Conservation (phyloP, 2,329 filamentous ascomycete genomes). For the Huntiella bhutanensis region DNA sequence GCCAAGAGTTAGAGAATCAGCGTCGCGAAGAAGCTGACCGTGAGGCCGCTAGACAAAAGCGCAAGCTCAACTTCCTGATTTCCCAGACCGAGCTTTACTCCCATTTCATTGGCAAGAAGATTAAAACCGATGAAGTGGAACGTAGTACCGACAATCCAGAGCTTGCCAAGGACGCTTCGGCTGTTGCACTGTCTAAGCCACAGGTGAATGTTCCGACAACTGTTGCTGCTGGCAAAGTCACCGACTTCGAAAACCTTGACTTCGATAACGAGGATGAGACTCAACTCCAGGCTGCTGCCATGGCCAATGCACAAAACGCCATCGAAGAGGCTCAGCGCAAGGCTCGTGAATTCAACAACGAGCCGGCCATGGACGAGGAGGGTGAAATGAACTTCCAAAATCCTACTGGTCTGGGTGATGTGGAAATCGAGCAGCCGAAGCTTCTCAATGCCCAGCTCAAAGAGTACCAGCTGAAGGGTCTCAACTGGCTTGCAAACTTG, state of each 20-base stretch:
- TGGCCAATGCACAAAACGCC: slow-evolving; percentile 90
- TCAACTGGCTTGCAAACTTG: slow-evolving; percentile 97
- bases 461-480: slow-evolving; percentile 96
- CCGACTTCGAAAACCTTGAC: slow-evolving; percentile 82
- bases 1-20: slow-evolving; percentile 87
- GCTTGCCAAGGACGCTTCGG: slow-evolving; percentile 36
- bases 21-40: slow-evolving; percentile 94
- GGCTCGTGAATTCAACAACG: slow-evolving; percentile 80
- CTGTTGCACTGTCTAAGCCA: slow-evolving; percentile 23
- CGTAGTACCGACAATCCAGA: slow-evolving; percentile 69
- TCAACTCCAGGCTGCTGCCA: slow-evolving; percentile 60
- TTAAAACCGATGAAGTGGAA: slow-evolving; percentile 92
- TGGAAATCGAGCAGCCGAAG: slow-evolving; percentile 86
- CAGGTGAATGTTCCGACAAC: slow-evolving; percentile 35
- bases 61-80: slow-evolving; percentile 98
- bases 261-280: slow-evolving; percentile 92
- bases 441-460: slow-evolving; percentile 88
- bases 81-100: slow-evolving; percentile 98
- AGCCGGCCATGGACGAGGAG: slow-evolving; percentile 59
- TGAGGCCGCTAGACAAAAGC: slow-evolving; percentile 90
- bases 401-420: slow-evolving; percentile 80
- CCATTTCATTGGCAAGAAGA: slow-evolving; percentile 98
- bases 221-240: slow-evolving; percentile 48
- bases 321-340: slow-evolving; percentile 88
- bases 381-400: slow-evolving; percentile 99